Conservation (phyloP, 1,139 yeast genomes). For the Lipomyces yarrowii region DNA sequence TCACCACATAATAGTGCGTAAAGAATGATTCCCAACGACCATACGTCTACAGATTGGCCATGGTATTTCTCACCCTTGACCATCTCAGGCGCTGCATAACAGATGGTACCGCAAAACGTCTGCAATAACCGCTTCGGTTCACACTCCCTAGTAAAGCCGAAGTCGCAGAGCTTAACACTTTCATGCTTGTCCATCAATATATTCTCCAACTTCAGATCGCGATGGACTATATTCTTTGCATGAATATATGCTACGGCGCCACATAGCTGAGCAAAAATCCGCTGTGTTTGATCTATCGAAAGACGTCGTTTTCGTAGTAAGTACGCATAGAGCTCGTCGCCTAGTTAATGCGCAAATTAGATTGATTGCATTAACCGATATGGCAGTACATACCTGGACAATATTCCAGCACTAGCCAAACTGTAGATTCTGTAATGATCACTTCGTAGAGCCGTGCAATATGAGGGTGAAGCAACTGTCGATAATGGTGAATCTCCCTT, state of each 20-base stretch:
- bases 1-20: constrained; percentile 84
- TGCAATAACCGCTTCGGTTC: constrained; percentile 61
- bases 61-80: constrained; percentile 67
- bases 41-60: constrained; percentile 76
- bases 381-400: constrained; percentile 52
- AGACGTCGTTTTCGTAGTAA: constrained; percentile 58
- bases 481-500: constrained; percentile 85
- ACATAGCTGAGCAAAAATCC: constrained; percentile 72
- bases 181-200: constrained; percentile 70
- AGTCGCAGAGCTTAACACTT: constrained; percentile 61
- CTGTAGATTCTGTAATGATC: constrained; percentile 72
- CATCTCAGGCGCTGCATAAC: constrained; percentile 96
- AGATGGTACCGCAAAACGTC: constrained; percentile 92
- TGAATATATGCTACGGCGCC: constrained; percentile 88
- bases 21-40: constrained; percentile 95
- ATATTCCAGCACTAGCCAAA: constrained; percentile 89
- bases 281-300: constrained; percentile 56
- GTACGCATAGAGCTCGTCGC: constrained; percentile 80
- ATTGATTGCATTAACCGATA: not conserved
- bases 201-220: constrained; percentile 89
- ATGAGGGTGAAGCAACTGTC: constrained; percentile 80
- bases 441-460: constrained; percentile 86
- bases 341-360: constrained; percentile 39
- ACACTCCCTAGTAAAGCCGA: constrained; percentile 90
- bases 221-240: constrained; percentile 76